A percentile compares a stretch with the other conserved stretches of the same genome.
Evolutionary conservation across 2,329 filamentous ascomycete species (phyloP).

Genomic region (Teratosphaeria epicoccoides): DNA sequence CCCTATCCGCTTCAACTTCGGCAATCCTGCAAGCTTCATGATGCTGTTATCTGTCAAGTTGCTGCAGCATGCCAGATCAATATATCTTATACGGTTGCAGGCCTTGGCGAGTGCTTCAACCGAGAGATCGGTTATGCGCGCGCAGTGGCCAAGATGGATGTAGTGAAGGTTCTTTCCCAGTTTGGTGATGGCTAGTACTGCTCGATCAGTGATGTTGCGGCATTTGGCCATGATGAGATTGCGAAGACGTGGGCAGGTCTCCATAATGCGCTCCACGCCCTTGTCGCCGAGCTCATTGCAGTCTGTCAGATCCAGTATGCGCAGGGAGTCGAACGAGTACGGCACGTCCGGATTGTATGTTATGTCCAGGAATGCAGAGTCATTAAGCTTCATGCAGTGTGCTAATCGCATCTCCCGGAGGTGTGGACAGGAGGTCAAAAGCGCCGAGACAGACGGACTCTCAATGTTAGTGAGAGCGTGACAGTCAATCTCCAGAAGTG

Average conservation of each 20-base stretch:
- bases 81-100: constrained; percentile 93
- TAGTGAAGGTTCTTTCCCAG: constrained; percentile 96
- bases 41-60: constrained; percentile 83
- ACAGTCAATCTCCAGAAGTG: constrained; percentile 92
- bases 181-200: constrained; percentile 75
- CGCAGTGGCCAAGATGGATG: constrained; percentile 88
- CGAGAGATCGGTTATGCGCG: constrained; percentile 78
- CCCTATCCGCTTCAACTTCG: constrained; percentile 89
- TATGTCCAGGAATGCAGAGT: constrained; percentile 75
- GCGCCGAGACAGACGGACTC: constrained; percentile 69
- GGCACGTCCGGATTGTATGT: constrained; percentile 46
- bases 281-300: constrained; percentile 75
- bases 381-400: constrained; percentile 73
- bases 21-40: constrained; percentile 69
- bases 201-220: constrained; percentile 77
- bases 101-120: constrained; percentile 72
- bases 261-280: constrained; percentile 79
- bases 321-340: constrained; percentile 63
- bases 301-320: constrained; percentile 87
- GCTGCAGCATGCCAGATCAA: constrained; percentile 90
- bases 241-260: constrained; percentile 72
- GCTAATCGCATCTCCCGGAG: constrained; percentile 85
- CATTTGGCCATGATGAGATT: constrained; percentile 95
- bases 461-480: constrained; percentile 74
- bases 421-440: constrained; percentile 67